These are phyloP conservation scores for Secale cereale DNA, from an alignment of 176 grass and related monocot genomes.

Conservation along the genomic window DNA sequence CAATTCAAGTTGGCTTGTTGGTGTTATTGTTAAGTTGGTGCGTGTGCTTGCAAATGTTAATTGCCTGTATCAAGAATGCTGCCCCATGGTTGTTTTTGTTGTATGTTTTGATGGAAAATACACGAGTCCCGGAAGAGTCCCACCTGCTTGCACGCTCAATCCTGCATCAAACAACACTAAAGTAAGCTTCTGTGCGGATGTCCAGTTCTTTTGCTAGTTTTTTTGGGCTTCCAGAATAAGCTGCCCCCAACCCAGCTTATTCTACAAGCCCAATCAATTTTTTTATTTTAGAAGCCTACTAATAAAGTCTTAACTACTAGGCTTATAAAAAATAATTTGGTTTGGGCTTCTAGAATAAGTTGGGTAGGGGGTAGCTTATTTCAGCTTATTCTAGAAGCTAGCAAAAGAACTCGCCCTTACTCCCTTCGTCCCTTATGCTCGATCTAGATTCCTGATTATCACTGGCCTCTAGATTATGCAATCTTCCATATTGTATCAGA, in stretches of 20 bases:
- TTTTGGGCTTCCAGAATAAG: no score
- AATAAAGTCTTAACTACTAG: no score
- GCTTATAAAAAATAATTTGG: no score
- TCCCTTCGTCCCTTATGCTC: neutral
- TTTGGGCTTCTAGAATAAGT: no score
- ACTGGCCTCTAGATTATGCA: neutral
- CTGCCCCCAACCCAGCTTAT: no score
- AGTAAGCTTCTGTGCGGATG: slow-evolving; percentile 24
- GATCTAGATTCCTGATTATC: neutral
- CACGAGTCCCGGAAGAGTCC: slow-evolving; percentile 65
- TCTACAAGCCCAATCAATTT: no score
- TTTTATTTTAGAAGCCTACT: no score
- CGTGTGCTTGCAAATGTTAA: neutral
- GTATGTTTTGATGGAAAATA: slow-evolving; percentile 84
- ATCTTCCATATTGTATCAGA: neutral
- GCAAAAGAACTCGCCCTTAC: no score
- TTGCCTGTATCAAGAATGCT: neutral
- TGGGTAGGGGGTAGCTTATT: no score
- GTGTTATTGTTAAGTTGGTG: neutral
- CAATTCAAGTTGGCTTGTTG: neutral
- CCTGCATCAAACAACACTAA: slow-evolving; percentile 48
- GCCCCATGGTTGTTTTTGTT: slow-evolving; percentile 31
- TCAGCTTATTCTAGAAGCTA: no score
- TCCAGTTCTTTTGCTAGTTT: no score
- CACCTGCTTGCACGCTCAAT: slow-evolving; percentile 80